phyloP scores from a whole-genome alignment of 2,329 filamentous ascomycete species.

The Shiraia sp. region DNA sequence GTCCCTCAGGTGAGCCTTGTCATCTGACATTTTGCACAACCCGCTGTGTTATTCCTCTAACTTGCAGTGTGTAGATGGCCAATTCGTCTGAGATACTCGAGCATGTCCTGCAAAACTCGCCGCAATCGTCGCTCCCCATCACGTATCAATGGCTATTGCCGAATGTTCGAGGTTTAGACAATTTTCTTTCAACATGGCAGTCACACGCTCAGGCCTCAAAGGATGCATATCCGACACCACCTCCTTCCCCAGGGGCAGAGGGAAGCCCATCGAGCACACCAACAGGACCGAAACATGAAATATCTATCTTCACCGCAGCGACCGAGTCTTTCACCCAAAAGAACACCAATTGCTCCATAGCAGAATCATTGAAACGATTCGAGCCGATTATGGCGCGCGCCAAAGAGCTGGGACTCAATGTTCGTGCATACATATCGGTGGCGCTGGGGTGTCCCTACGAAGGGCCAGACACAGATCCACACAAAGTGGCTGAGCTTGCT shows the following conservation, averaged over 20 bases:
- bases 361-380: slow-evolving; percentile 72
- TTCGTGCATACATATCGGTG: slow-evolving; percentile 74
- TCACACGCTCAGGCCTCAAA: slow-evolving; percentile 42
- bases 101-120: slow-evolving; percentile 64
- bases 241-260: slow-evolving; percentile 42
- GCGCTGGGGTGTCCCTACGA: slow-evolving; percentile 80
- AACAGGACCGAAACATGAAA: slow-evolving; percentile 51
- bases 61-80: slow-evolving; percentile 64
- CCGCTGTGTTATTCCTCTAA: slow-evolving; percentile 46
- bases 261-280: slow-evolving; percentile 11
- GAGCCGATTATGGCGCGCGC: slow-evolving; percentile 69
- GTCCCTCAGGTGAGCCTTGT: slow-evolving; percentile 69
- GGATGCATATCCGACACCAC: slow-evolving; percentile 56
- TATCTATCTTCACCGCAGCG: slow-evolving; percentile 80
- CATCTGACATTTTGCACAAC: not conserved
- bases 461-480: slow-evolving; percentile 63
- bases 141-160: slow-evolving; percentile 82
- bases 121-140: slow-evolving; percentile 59
- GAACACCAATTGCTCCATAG: slow-evolving; percentile 81
- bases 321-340: slow-evolving; percentile 79
- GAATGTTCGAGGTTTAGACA: slow-evolving; percentile 72
- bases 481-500: slow-evolving; percentile 65
- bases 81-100: slow-evolving; percentile 75
- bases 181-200: slow-evolving; percentile 59
- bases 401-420: slow-evolving; percentile 66